Conservation (phyloP, 2,329 filamentous ascomycete species). For the Hansfordia pulvinata region DNA sequence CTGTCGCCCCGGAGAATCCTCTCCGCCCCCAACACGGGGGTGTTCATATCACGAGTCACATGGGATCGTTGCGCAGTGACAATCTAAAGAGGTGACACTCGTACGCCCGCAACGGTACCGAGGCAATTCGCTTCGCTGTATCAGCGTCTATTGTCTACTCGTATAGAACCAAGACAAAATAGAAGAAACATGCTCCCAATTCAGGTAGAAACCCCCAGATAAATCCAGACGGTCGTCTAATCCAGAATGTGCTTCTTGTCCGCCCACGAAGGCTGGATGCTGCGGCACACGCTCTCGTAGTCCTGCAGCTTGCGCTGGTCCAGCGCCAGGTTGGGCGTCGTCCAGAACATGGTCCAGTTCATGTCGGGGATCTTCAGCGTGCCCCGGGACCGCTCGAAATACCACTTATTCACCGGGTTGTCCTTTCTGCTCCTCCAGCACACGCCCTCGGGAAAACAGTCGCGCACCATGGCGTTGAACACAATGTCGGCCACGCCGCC, state of each 20-base stretch:
- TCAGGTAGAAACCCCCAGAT: too few relatives aligned
- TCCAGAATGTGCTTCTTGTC: slow-evolving; percentile 45
- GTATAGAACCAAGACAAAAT: too few relatives aligned
- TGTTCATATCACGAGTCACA: too few relatives aligned
- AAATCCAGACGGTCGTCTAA: slow-evolving; percentile 21
- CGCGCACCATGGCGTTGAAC: slow-evolving; percentile 87
- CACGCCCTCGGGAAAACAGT: slow-evolving; percentile 77
- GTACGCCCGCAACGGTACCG: too few relatives aligned
- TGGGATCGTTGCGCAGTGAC: too few relatives aligned
- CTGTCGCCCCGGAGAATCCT: too few relatives aligned
- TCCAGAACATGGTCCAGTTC: slow-evolving; percentile 99
- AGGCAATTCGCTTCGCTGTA: too few relatives aligned
- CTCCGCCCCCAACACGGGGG: too few relatives aligned
- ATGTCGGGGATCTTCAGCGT: slow-evolving; percentile 70
- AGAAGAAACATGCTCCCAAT: too few relatives aligned
- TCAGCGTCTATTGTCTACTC: too few relatives aligned
- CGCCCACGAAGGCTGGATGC: slow-evolving; percentile 49
- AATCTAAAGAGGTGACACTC: too few relatives aligned
- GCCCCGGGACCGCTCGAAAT: slow-evolving; percentile 81
- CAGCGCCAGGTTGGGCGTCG: slow-evolving; percentile 51
- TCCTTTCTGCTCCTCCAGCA: slow-evolving; percentile 84
- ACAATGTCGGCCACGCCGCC: slow-evolving; percentile 91
- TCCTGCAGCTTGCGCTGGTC: slow-evolving; percentile 44
- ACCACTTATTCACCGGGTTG: slow-evolving; percentile 99
- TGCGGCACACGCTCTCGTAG: slow-evolving; percentile 63